A percentile compares a stretch with the other conserved stretches of the same genome.
Evolutionary conservation across 176 grass and related monocot species (phyloP).

Genomic region (Carex parvula): DNA sequence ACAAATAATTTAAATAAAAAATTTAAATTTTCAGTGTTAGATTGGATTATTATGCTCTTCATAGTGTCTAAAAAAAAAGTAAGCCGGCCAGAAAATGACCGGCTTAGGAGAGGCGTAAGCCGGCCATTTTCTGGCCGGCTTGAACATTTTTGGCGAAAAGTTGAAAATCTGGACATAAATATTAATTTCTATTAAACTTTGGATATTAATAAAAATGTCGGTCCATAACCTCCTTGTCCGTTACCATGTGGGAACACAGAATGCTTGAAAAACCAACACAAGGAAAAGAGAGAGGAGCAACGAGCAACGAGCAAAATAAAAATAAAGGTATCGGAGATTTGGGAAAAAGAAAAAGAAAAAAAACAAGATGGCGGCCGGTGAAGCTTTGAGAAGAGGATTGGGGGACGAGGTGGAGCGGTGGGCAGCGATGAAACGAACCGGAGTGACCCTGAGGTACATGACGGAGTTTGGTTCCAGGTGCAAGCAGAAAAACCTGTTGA

Average conservation of each 20-base stretch:
- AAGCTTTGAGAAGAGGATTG: background rate
- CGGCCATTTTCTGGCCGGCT: too few relatives aligned
- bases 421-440: constrained; percentile 86
- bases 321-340: background rate
- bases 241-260: background rate
- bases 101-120: too few relatives aligned
- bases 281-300: too few relatives aligned
- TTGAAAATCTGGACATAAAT: too few relatives aligned
- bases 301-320: background rate
- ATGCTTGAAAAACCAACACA: background rate
- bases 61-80: too few relatives aligned
- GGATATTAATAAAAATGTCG: too few relatives aligned
- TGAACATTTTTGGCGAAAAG: too few relatives aligned
- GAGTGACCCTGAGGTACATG: constrained; percentile 92
- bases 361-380: background rate
- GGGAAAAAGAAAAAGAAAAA: background rate
- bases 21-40: too few relatives aligned
- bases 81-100: too few relatives aligned
- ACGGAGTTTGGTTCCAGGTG: constrained; percentile 88
- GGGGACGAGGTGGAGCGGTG: constrained; percentile 74
- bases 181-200: too few relatives aligned
- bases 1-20: too few relatives aligned
- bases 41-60: too few relatives aligned
- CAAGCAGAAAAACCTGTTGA: constrained; percentile 54
- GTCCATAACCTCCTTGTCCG: background rate